These are phyloP conservation scores for Ogataea pini DNA, from an alignment of 805 yeast species.

Conservation along the genomic window DNA sequence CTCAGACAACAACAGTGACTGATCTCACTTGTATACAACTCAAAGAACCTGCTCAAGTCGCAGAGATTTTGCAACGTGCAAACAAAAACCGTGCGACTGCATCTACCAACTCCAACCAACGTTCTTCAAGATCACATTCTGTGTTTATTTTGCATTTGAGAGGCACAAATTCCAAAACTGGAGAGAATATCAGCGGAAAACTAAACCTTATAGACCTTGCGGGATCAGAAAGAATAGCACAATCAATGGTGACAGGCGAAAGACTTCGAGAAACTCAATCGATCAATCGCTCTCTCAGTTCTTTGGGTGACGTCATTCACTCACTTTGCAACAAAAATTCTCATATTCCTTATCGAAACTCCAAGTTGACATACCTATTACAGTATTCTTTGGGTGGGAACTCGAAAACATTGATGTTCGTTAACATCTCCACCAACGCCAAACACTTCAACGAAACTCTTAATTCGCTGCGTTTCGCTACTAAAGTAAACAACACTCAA, in stretches of 20 bases:
- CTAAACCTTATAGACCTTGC: conserved; percentile 88
- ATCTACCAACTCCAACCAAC: conserved; percentile 74
- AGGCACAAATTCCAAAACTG: conserved; percentile 54
- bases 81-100: conserved; percentile 71
- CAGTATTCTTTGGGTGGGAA: conserved; percentile 83
- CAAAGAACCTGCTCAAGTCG: conserved; percentile 45
- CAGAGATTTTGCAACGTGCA: conserved; percentile 53
- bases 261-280: conserved; percentile 84
- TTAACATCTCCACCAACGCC: conserved; percentile 71
- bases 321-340: conserved; percentile 33
- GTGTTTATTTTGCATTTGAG: conserved; percentile 65
- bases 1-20: conserved; percentile 57
- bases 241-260: conserved; percentile 77
- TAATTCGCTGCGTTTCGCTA: conserved; percentile 86
- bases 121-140: conserved; percentile 90
- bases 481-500: conserved; percentile 66
- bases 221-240: conserved; percentile 83
- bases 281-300: conserved; percentile 83
- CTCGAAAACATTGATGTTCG: conserved; percentile 92
- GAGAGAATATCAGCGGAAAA: conserved; percentile 53
- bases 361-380: conserved; percentile 77
- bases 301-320: conserved; percentile 83
- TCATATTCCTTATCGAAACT: conserved; percentile 69
- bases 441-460: conserved; percentile 73
- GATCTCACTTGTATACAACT: conserved; percentile 56